These are phyloP conservation scores for sunflower (Helianthus annuus) DNA, from an alignment of 129 eudicot genomes.

Conservation along the genomic window DNA sequence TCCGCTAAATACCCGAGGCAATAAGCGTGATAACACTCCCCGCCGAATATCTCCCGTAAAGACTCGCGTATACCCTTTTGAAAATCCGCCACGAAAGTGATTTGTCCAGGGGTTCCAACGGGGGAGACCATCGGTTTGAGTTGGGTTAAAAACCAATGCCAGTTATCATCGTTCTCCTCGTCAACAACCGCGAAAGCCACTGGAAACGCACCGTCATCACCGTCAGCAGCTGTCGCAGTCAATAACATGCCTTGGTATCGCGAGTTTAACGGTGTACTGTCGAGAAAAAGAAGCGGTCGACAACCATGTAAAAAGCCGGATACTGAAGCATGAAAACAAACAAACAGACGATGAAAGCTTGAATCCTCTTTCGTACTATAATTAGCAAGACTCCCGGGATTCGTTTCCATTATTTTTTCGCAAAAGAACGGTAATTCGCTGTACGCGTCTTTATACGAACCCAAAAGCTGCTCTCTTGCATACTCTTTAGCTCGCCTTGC, in stretches of 20 bases:
- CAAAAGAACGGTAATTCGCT: conserved; percentile 48
- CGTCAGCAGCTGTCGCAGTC: conserved; percentile 64
- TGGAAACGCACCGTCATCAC: conserved; percentile 58
- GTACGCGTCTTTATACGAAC: conserved; percentile 56
- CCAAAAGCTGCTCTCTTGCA: conserved; percentile 52
- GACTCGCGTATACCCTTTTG: conserved; percentile 52
- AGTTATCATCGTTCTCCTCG: conserved; percentile 53
- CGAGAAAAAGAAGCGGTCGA: conserved; percentile 57
- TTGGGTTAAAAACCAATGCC: conserved; percentile 61
- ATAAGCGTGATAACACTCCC: conserved; percentile 52
- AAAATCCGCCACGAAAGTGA: conserved; percentile 58
- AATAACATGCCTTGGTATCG: conserved; percentile 59
- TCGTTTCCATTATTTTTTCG: conserved; percentile 58
- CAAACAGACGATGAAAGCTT: conserved; percentile 58
- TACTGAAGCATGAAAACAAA: conserved; percentile 54
- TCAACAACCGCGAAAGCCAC: conserved; percentile 67
- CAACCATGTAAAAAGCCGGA: conserved; percentile 60
- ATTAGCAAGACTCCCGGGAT: conserved; percentile 58
- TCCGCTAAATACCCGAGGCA: conserved; percentile 55
- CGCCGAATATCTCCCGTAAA: conserved; percentile 44
- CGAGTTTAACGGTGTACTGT: conserved; percentile 50
- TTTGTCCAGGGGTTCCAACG: conserved; percentile 38
- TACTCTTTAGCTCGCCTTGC: conserved; percentile 51
- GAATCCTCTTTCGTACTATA: conserved; percentile 61
- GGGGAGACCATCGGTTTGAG: conserved; percentile 42